These are phyloP conservation scores for Letharia columbiana DNA, from an alignment of 495 filamentous ascomycete species.

Conservation along the genomic window DNA sequence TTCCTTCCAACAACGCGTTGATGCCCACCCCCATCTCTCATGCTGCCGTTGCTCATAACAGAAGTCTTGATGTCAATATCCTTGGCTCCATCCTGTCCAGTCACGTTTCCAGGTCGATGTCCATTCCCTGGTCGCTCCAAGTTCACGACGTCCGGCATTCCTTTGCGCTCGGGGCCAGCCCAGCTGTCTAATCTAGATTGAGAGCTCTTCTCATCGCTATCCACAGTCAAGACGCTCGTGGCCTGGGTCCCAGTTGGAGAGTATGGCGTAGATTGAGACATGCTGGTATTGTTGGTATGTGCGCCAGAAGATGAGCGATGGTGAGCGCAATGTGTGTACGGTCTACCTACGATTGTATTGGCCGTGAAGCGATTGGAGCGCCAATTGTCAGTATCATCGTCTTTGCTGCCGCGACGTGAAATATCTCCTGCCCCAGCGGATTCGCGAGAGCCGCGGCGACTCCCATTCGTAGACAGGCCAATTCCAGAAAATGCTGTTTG, in stretches of 20 bases:
- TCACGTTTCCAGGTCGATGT: slow-evolving; percentile 11
- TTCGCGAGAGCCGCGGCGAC: slow-evolving; percentile 14
- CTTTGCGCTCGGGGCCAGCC: slow-evolving; percentile 17
- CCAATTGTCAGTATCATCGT: slow-evolving; percentile 18
- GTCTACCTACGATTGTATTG: slow-evolving; percentile 9
- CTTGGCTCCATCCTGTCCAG: slow-evolving; percentile 12
- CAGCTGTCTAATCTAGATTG: slow-evolving; percentile 25
- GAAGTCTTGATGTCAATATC: slow-evolving; percentile 21
- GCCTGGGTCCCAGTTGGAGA: slow-evolving; percentile 44
- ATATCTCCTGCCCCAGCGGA: slow-evolving; percentile 16
- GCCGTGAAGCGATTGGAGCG: slow-evolving; percentile 10
- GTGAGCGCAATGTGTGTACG: slow-evolving; percentile 18
- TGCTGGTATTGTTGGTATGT: slow-evolving; percentile 32
- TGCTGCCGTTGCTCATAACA: slow-evolving; percentile 14
- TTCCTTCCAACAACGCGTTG: slow-evolving; percentile 22
- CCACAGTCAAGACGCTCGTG: slow-evolving; percentile 42
- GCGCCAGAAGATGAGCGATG: slow-evolving; percentile 26
- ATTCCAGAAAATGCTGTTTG: slow-evolving; percentile 15
- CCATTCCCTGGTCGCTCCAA: slow-evolving; percentile 23
- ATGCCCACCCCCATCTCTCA: not conserved
- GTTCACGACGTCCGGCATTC: slow-evolving; percentile 21
- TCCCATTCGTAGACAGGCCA: not conserved
- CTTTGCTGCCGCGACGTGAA: slow-evolving; percentile 22
- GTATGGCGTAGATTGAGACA: slow-evolving; percentile 29
- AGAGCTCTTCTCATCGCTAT: slow-evolving; percentile 39